These are phyloP conservation scores for Botrytis elliptica DNA, from an alignment of 2,329 filamentous ascomycete genomes.

Conservation along the genomic window DNA sequence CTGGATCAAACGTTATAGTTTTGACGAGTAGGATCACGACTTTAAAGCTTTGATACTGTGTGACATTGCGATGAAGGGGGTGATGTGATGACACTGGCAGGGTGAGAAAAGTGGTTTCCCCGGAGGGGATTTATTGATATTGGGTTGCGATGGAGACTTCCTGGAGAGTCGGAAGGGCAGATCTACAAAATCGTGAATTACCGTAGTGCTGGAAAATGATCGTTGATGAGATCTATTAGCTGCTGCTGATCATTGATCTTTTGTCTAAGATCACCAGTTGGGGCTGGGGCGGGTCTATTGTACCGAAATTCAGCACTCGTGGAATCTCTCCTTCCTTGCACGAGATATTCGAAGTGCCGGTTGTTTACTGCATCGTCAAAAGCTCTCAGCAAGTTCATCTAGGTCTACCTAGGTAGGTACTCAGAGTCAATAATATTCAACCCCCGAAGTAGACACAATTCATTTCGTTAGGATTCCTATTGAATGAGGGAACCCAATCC, in stretches of 20 bases:
- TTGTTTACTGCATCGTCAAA: not conserved
- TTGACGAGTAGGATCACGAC: not conserved
- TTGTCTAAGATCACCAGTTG: conserved; percentile 8
- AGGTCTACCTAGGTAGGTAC: too few relatives aligned
- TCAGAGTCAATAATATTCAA: not conserved
- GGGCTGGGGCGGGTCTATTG: not conserved
- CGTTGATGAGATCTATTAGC: conserved; percentile 3
- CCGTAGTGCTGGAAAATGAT: not conserved
- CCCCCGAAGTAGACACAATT: not conserved
- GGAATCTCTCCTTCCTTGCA: not conserved
- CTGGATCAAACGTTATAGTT: conserved; percentile 20
- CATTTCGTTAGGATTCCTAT: not conserved
- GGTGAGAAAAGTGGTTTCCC: not conserved
- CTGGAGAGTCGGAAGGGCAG: not conserved
- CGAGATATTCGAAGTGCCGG: not conserved
- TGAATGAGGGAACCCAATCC: not conserved
- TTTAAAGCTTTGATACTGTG: not conserved
- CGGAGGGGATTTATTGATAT: conserved; percentile 9
- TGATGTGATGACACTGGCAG: not conserved
- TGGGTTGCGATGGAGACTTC: not conserved
- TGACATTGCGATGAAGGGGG: not conserved
- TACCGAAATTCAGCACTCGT: not conserved
- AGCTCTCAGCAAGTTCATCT: not conserved
- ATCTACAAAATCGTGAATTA: conserved; percentile 8
- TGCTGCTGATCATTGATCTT: not conserved